These are phyloP conservation scores for Leccinellum rugosiceps DNA, from an alignment of 768 basidiomycete species.

Conservation along the genomic window DNA sequence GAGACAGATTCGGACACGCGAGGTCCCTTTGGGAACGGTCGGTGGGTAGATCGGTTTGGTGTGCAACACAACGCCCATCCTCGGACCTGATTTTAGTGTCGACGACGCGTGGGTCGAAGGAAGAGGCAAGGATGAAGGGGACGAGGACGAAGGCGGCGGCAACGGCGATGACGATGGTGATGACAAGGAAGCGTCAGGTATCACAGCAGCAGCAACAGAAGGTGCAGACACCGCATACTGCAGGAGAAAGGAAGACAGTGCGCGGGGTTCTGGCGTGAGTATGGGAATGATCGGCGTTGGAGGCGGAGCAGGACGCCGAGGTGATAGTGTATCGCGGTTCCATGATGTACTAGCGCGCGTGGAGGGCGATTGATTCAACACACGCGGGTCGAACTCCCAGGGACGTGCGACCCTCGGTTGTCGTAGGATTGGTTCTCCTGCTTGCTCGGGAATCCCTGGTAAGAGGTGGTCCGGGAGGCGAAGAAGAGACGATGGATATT, in stretches of 20 bases:
- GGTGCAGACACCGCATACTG: constrained; percentile 7
- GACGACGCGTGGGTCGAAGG: background rate
- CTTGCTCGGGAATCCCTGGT: background rate
- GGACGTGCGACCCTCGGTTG: background rate
- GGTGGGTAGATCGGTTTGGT: constrained; percentile 82
- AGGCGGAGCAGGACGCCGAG: background rate
- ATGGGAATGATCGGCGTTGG: constrained; percentile 84
- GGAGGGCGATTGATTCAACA: background rate
- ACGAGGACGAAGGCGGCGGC: background rate
- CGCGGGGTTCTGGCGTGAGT: constrained; percentile 71
- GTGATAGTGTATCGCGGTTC: background rate
- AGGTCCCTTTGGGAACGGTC: constrained; percentile 83
- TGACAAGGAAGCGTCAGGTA: background rate
- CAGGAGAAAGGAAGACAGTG: constrained; percentile 65
- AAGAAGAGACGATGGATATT: constrained; percentile 26
- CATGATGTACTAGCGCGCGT: background rate
- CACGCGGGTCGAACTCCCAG: constrained; percentile 5
- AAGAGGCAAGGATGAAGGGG: background rate
- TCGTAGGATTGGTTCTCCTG: background rate
- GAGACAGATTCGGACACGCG: constrained; percentile 85
- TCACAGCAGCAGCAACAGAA: background rate
- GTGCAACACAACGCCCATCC: constrained; percentile 43
- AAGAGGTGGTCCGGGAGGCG: constrained; percentile 24
- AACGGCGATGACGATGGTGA: background rate
- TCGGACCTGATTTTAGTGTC: constrained; percentile 1